Percentiles rank a stretch among this genome's conserved stretches.
Evolutionary conservation across 2,329 filamentous ascomycete genomes (phyloP).

Genomic region (Aspergillus ustus): DNA sequence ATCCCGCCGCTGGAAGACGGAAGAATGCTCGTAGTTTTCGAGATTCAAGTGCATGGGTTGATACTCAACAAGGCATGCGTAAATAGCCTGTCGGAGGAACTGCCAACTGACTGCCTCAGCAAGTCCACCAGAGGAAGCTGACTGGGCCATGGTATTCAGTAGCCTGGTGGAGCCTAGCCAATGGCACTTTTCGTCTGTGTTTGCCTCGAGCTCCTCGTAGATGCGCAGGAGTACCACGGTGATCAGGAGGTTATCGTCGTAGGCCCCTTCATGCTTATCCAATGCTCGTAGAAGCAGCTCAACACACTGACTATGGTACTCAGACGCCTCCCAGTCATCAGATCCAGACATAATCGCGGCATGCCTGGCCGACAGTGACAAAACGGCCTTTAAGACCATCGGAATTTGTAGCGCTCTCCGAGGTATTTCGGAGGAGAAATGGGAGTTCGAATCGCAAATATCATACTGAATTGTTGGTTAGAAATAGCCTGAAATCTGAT

Average conservation of each 20-base stretch:
- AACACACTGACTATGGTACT: slow-evolving; percentile 53
- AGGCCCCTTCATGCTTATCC: slow-evolving; percentile 46
- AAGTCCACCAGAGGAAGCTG: slow-evolving; percentile 46
- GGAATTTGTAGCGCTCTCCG: slow-evolving; percentile 52
- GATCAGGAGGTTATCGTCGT: slow-evolving; percentile 53
- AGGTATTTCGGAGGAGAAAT: slow-evolving; percentile 54
- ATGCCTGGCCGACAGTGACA: slow-evolving; percentile 53
- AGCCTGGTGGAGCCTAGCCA: slow-evolving; percentile 45
- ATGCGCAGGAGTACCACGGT: slow-evolving; percentile 56
- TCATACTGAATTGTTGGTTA: slow-evolving; percentile 23
- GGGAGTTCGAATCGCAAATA: slow-evolving; percentile 39
- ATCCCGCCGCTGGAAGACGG: slow-evolving; percentile 42
- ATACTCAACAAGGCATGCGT: slow-evolving; percentile 43
- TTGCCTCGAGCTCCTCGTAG: slow-evolving; percentile 51
- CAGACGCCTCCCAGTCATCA: slow-evolving; percentile 49
- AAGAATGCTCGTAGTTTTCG: slow-evolving; percentile 44
- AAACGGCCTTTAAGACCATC: slow-evolving; percentile 53
- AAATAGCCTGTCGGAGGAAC: slow-evolving; percentile 48
- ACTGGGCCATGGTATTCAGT: slow-evolving; percentile 44
- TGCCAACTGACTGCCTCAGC: slow-evolving; percentile 50
- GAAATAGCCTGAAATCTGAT: neutral
- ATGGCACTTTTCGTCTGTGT: slow-evolving; percentile 42
- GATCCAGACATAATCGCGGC: slow-evolving; percentile 45
- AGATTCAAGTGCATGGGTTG: slow-evolving; percentile 44
- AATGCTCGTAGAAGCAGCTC: slow-evolving; percentile 53